Evolutionary conservation across 176 grass and related monocot species (phyloP).

Genomic region (Hsuehochloa calcarea): DNA sequence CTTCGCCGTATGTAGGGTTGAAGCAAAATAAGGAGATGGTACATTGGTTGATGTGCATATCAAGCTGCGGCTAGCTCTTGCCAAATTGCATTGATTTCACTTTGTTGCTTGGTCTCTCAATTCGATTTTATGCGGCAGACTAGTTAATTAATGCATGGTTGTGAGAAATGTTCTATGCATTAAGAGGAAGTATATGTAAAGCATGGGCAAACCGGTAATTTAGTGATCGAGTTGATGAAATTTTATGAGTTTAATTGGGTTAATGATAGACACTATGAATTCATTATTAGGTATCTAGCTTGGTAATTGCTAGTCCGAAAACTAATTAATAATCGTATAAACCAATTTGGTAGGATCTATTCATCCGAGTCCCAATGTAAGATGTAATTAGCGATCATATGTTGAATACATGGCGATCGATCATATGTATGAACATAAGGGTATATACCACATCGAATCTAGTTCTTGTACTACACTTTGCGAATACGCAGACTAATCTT

Average conservation of each 20-base stretch:
- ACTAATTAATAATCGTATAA: not conserved
- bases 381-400: not conserved
- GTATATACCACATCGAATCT: not conserved
- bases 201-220: not conserved
- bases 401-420: not conserved
- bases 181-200: not conserved
- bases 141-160: not conserved
- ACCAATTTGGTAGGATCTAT: not conserved
- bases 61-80: not conserved
- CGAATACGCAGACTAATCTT: not conserved
- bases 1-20: not conserved
- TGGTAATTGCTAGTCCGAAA: not conserved
- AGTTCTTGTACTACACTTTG: not conserved
- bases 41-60: constrained; percentile 7
- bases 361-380: not conserved
- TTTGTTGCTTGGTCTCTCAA: not conserved
- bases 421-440: not conserved
- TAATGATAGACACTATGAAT: not conserved
- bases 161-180: not conserved
- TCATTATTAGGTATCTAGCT: not conserved
- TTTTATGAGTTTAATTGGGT: not conserved
- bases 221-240: not conserved
- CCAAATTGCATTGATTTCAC: constrained; percentile 30
- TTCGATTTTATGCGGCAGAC: constrained; percentile 39
- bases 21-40: constrained; percentile 21